phyloP scores from a whole-genome alignment of 352 stramenopile genomes.

The Phytophthora vignae region DNA sequence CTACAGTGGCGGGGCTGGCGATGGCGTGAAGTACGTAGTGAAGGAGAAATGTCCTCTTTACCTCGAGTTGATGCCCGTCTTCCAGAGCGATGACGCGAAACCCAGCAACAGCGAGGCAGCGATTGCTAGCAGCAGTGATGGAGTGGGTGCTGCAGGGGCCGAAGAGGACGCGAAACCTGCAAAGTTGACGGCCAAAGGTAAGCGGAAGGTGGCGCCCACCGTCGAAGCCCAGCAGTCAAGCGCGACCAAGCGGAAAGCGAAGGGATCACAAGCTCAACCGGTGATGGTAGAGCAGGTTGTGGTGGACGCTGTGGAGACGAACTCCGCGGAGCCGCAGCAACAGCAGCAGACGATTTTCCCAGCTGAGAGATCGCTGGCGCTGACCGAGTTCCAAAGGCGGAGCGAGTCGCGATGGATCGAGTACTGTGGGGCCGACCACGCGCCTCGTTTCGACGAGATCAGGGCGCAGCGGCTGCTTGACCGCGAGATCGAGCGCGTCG shows the following conservation, averaged over 20 bases:
- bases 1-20: background rate
- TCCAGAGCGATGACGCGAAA: background rate
- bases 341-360: background rate
- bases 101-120: background rate
- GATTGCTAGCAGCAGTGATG: too few relatives aligned
- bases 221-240: background rate
- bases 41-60: slow-evolving; percentile 11
- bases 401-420: slow-evolving; percentile 13
- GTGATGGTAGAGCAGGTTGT: background rate
- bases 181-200: background rate
- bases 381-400: background rate
- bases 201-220: background rate
- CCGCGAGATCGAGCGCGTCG: slow-evolving; percentile 9
- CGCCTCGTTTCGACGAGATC: slow-evolving; percentile 1
- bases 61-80: slow-evolving; percentile 5
- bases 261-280: background rate
- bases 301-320: background rate
- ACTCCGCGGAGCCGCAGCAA: background rate
- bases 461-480: slow-evolving; percentile 2
- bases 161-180: background rate
- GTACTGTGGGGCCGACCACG: background rate
- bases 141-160: background rate
- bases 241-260: background rate
- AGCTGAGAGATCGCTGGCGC: background rate
- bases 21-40: slow-evolving; percentile 1